Conservation (phyloP, 148 eudicot species). For the Beta vulgaris region DNA sequence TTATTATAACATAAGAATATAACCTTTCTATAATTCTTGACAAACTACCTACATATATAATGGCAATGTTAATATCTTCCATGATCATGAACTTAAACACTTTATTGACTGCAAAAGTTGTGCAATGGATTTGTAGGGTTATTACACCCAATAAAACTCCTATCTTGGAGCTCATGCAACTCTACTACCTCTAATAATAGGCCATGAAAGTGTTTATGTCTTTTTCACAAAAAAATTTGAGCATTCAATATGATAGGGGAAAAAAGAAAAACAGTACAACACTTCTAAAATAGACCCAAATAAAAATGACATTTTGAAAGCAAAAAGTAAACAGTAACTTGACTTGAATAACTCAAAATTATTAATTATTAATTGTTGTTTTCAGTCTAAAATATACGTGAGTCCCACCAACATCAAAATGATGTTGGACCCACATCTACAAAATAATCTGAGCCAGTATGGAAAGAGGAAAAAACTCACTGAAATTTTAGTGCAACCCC, state of each 20-base stretch:
- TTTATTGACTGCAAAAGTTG: neutral
- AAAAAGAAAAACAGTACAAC: neutral
- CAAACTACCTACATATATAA: neutral
- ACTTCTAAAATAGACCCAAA: neutral
- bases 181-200: neutral
- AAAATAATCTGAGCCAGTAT: constrained; percentile 36
- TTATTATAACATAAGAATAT: neutral
- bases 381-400: constrained; percentile 11
- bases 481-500: constrained; percentile 36
- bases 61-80: neutral
- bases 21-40: neutral
- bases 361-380: neutral
- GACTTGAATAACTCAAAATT: neutral
- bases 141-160: no score
- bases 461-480: constrained; percentile 27
- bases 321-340: neutral
- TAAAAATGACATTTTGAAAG: neutral
- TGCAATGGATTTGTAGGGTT: neutral
- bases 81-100: neutral
- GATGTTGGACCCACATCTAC: constrained; percentile 24
- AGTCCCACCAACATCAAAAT: constrained; percentile 28
- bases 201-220: constrained; percentile 2
- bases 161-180: neutral
- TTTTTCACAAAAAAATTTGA: neutral
- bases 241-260: constrained; percentile 2